These are phyloP conservation scores for Aspergillus hortae DNA, from an alignment of 2,329 filamentous ascomycete genomes.

Conservation along the genomic window DNA sequence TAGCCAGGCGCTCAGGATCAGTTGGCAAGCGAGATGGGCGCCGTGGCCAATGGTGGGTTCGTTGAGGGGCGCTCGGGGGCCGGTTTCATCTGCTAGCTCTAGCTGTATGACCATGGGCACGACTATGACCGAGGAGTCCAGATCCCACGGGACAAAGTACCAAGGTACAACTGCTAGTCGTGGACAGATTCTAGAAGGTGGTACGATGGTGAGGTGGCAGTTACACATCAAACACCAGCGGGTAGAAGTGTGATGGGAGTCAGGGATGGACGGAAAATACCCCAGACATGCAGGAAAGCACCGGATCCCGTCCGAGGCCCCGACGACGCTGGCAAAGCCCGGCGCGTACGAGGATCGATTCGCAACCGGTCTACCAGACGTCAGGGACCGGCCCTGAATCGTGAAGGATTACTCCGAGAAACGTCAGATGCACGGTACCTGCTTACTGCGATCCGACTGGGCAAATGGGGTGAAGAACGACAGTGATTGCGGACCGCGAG, in stretches of 20 bases:
- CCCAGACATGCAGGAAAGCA: not conserved
- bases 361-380: not conserved
- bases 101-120: too few species aligned
- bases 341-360: not conserved
- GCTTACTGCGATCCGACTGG: not conserved
- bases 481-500: not conserved
- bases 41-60: too few species aligned
- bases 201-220: not conserved
- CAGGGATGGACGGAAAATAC: not conserved
- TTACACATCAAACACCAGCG: not conserved
- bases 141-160: too few species aligned
- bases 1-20: too few species aligned
- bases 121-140: too few species aligned
- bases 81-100: too few species aligned
- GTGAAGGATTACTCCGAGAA: not conserved
- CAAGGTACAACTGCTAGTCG: too few species aligned
- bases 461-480: not conserved
- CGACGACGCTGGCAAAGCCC: not conserved
- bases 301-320: not conserved
- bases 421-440: not conserved
- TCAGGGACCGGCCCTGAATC: not conserved
- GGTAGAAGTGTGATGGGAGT: not conserved
- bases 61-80: too few species aligned
- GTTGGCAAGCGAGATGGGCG: too few species aligned
- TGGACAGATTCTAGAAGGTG: not conserved